phyloP scores from a whole-genome alignment of 257 asterid species.

The Capsicum chinense region DNA sequence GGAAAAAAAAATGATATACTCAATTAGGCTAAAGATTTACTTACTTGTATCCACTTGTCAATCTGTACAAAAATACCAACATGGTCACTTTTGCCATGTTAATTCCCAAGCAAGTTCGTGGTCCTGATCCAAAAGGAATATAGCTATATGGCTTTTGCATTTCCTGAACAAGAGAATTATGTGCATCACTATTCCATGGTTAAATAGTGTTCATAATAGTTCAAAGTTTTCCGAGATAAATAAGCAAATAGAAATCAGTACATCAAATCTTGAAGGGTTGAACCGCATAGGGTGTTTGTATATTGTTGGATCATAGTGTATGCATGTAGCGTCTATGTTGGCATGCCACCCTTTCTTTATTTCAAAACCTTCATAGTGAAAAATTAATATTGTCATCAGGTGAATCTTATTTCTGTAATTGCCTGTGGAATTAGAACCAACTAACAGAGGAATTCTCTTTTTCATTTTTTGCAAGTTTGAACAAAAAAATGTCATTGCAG shows the following conservation, averaged over 20 bases:
- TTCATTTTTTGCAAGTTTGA: not conserved
- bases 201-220: not conserved
- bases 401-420: not conserved
- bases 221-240: not conserved
- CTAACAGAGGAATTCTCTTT: not conserved
- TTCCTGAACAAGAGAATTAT: conserved; percentile 44
- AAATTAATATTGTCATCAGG: not conserved
- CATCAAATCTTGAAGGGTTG: conserved; percentile 72
- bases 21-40: conserved; percentile 11
- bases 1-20: not conserved
- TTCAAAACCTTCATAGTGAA: conserved; percentile 46
- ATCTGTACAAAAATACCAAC: conserved; percentile 58
- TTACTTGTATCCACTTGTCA: conserved; percentile 59
- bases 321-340: conserved; percentile 60
- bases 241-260: conserved; percentile 27
- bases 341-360: conserved; percentile 77
- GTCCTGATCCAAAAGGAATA: conserved; percentile 68
- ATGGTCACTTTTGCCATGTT: conserved; percentile 67
- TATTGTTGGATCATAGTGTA: conserved; percentile 58
- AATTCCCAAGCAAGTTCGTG: conserved; percentile 68
- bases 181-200: not conserved
- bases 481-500: not conserved
- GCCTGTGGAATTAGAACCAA: not conserved
- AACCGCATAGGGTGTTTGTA: conserved; percentile 55
- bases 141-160: conserved; percentile 63